Evolutionary conservation across 805 yeast genomes (phyloP), one percentile per base, ranked within the genome.

Genomic region (Lipomyces oligophaga): DNA sequence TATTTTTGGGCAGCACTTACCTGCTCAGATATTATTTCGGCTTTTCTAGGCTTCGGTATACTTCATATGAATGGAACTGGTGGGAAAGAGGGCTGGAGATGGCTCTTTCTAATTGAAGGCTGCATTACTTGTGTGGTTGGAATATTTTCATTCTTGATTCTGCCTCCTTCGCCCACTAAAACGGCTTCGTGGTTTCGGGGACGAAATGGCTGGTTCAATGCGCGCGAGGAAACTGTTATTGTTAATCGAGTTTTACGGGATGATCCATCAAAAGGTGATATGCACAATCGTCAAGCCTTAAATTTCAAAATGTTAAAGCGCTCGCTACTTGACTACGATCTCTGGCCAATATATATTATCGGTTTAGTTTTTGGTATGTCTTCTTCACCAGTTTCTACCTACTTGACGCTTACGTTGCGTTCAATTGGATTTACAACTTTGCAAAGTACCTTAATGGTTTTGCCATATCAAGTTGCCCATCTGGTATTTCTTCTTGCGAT

Each of bases 61-160:
- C 64, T 78, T 38, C 72, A 72, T 47, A 63, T 79, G 66, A 65
- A 76, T 26, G 78, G 76, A 11, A 47, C 58, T 1, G 49, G 52
- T 4, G 72, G 75, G 1, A 60, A 64, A 49, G 66, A 67, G n/a
- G 80, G 81, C 20, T 80, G 85, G 85, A 66, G 75, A 43, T 80
- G 81, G 80, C 60, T 81, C 19, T 81, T 80, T 52, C 54, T 80
- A 18, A 65, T 80, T 39, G 85, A 81, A 60, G 87, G 88, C 3
- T 42, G 73, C 4, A 57, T 79, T 34, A 80, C 87, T 1, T 62
- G 80, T 4, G 16, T 60, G 2, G 69, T 82, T 52, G 87, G 86
- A 1, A 24, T 77, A 22, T 50, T 58, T 3, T 63, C 75, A 1
- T 74, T 66, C 53, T 71, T 69, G 50, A 48, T 70, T 39, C 77